phyloP scores from a whole-genome alignment of 2,329 filamentous ascomycete genomes.

The Paracoccidioides lutzii region DNA sequence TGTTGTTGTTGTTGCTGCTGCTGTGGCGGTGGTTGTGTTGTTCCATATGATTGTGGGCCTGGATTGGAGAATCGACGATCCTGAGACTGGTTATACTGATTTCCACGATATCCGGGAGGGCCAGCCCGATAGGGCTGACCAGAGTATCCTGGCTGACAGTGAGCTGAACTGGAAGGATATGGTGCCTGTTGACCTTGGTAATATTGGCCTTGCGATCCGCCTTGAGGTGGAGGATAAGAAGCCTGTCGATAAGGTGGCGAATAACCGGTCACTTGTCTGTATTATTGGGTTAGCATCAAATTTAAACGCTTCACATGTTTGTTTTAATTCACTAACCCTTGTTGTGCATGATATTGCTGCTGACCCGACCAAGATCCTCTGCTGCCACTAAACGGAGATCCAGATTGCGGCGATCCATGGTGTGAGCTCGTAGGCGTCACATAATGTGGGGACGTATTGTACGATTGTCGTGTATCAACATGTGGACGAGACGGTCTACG shows the following conservation, averaged over 20 bases:
- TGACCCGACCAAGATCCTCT: slow-evolving; percentile 42
- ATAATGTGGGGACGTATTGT: slow-evolving; percentile 48
- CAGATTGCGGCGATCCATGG: slow-evolving; percentile 48
- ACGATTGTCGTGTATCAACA: slow-evolving; percentile 33
- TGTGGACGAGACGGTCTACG: slow-evolving; percentile 29
- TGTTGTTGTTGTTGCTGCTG: neutral
- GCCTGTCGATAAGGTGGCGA: slow-evolving; percentile 49
- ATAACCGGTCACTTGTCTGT: slow-evolving; percentile 42
- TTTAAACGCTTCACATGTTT: slow-evolving; percentile 12
- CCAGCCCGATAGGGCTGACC: slow-evolving; percentile 41
- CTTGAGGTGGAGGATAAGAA: slow-evolving; percentile 38
- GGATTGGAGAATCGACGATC: slow-evolving; percentile 34
- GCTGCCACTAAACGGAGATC: slow-evolving; percentile 46
- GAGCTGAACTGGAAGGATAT: slow-evolving; percentile 46
- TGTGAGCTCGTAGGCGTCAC: slow-evolving; percentile 41
- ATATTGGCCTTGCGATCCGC: slow-evolving; percentile 43
- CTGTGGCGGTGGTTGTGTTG: slow-evolving; percentile 13
- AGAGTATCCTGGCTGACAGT: slow-evolving; percentile 42
- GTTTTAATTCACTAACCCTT: slow-evolving; percentile 34
- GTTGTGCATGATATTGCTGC: slow-evolving; percentile 30
- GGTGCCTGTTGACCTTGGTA: slow-evolving; percentile 35
- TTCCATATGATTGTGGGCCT: slow-evolving; percentile 36
- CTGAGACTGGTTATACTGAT: slow-evolving; percentile 37
- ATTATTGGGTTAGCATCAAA: slow-evolving; percentile 8
- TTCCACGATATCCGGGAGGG: slow-evolving; percentile 45